These are phyloP conservation scores for Tulasnella sp. DNA, from an alignment of 768 basidiomycete species.

Conservation along the genomic window DNA sequence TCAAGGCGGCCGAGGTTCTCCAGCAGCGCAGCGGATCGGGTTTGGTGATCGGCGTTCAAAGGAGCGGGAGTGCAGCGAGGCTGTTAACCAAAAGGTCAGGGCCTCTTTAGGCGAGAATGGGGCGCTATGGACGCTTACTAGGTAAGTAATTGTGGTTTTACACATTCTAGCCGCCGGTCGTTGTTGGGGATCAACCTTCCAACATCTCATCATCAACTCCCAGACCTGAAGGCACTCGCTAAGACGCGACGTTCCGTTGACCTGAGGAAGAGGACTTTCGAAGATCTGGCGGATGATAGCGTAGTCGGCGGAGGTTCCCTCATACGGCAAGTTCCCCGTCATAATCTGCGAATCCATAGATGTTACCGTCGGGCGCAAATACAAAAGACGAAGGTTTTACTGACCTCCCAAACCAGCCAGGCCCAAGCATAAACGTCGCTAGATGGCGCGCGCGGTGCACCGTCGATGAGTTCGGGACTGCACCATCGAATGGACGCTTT, in stretches of 20 bases:
- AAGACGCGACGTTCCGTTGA: background rate
- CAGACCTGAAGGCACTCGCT: background rate
- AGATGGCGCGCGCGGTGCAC: background rate
- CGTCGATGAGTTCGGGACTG: slow-evolving; percentile 3
- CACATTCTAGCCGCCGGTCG: background rate
- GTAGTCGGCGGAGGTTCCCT: background rate
- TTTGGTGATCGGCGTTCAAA: background rate
- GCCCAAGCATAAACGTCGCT: slow-evolving; percentile 8
- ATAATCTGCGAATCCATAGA: background rate
- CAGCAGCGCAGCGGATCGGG: background rate
- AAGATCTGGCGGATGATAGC: background rate
- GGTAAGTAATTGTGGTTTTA: background rate
- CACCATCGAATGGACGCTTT: slow-evolving; percentile 11
- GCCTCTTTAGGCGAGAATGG: background rate
- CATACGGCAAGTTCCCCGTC: background rate
- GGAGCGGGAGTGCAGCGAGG: background rate
- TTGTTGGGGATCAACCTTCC: background rate
- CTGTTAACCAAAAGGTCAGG: background rate
- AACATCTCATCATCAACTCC: background rate
- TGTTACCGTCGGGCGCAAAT: background rate
- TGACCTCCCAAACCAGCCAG: background rate
- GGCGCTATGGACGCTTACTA: background rate
- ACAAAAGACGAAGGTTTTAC: background rate
- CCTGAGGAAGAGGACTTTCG: background rate
- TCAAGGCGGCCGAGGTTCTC: background rate